A percentile compares a stretch with the other conserved stretches of the same genome.
Evolutionary conservation across 2,329 filamentous ascomycete species (phyloP).

Genomic region (Volutella citrinella): DNA sequence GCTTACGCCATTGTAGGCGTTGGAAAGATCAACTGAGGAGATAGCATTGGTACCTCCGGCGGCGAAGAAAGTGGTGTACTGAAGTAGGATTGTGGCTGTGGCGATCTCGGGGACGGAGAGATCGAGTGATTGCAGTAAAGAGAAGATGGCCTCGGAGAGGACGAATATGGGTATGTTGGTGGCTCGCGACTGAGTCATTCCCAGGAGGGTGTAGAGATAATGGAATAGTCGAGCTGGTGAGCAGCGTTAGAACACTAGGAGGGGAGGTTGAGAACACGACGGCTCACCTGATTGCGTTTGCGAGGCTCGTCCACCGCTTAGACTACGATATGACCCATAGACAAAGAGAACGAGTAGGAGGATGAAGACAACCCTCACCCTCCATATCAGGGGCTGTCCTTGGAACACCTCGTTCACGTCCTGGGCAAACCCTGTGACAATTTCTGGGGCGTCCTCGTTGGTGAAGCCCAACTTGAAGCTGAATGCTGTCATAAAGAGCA

Average conservation of each 20-base stretch:
- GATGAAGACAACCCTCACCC: slow-evolving; percentile 49
- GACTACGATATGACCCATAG: slow-evolving; percentile 39
- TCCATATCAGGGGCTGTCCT: slow-evolving; percentile 43
- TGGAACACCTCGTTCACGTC: slow-evolving; percentile 39
- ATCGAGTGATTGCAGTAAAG: slow-evolving; percentile 44
- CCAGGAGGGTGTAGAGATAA: slow-evolving; percentile 70
- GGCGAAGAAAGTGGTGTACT: slow-evolving; percentile 84
- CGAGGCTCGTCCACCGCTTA: slow-evolving; percentile 25
- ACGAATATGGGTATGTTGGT: slow-evolving; percentile 85
- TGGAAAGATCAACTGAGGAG: slow-evolving; percentile 90
- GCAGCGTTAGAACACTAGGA: too few relatives aligned
- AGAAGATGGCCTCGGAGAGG: slow-evolving; percentile 62
- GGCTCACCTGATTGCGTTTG: slow-evolving; percentile 27
- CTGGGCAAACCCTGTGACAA: slow-evolving; percentile 52
- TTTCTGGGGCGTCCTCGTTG: slow-evolving; percentile 80
- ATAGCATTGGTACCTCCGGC: slow-evolving; percentile 92
- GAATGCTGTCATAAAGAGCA: slow-evolving; percentile 55
- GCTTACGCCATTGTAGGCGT: slow-evolving; percentile 87
- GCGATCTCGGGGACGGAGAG: slow-evolving; percentile 59
- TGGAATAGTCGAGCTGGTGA: slow-evolving; percentile 52
- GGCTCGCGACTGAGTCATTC: slow-evolving; percentile 81
- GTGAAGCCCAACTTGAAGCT: slow-evolving; percentile 91
- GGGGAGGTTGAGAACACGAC: too few relatives aligned
- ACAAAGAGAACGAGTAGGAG: slow-evolving; percentile 39
- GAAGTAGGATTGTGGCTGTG: slow-evolving; percentile 70